These are phyloP conservation scores for Diaporthe eres DNA, from an alignment of 2,329 filamentous ascomycete species.

Conservation along the genomic window DNA sequence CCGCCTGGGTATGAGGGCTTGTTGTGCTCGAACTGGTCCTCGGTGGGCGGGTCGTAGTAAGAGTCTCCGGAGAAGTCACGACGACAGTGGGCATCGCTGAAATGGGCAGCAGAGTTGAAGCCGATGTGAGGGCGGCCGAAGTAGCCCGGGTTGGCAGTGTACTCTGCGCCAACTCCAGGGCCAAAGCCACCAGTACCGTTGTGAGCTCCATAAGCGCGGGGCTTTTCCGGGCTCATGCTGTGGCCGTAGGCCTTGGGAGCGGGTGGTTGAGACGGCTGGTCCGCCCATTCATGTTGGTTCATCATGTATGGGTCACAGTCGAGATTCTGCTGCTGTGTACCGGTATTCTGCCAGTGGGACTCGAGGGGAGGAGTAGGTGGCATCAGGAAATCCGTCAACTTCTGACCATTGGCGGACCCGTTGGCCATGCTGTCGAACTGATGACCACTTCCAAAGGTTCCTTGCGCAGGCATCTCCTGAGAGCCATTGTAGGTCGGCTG, in stretches of 20 bases:
- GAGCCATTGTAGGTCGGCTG: background rate
- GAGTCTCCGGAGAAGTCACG: constrained; percentile 34
- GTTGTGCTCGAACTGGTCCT: background rate
- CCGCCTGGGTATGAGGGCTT: background rate
- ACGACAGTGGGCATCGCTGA: constrained; percentile 34
- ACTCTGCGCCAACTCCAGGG: background rate
- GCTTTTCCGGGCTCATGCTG: background rate
- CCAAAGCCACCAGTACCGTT: background rate
- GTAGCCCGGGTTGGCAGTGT: background rate
- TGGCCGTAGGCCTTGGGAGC: constrained; percentile 17
- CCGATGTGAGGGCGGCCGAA: background rate
- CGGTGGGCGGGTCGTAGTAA: background rate
- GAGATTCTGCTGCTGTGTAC: background rate
- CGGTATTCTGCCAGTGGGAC: background rate
- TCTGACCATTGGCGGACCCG: background rate
- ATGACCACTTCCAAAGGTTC: background rate
- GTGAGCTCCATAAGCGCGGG: background rate
- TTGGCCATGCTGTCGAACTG: background rate
- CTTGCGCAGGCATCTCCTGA: background rate
- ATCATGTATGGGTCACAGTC: background rate
- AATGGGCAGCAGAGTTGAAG: constrained; percentile 35
- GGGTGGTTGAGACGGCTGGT: background rate
- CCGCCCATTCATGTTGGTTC: background rate
- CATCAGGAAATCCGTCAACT: background rate
- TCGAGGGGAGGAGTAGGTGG: constrained; percentile 28